These are phyloP conservation scores for Aspergillus baeticus DNA, from an alignment of 495 filamentous ascomycete species.

Conservation along the genomic window DNA sequence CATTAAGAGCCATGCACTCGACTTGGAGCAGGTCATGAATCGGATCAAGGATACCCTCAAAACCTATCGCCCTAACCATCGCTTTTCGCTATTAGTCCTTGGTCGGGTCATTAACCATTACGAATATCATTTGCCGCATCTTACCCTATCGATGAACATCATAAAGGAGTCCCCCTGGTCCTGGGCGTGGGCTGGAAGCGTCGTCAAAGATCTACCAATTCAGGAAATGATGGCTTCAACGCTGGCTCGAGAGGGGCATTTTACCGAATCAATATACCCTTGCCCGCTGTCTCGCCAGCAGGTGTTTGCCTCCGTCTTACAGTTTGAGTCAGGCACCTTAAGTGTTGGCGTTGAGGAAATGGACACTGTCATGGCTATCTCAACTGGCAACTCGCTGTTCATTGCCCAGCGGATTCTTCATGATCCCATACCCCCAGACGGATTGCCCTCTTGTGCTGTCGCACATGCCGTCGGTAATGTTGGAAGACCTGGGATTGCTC, in stretches of 20 bases:
- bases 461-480: constrained; percentile 6
- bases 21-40: not conserved
- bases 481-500: constrained; percentile 10
- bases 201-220: not conserved
- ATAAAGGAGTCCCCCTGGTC: not conserved
- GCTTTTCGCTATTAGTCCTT: not conserved
- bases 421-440: constrained; percentile 1
- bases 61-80: not conserved
- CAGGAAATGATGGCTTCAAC: not conserved
- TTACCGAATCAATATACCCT: not conserved
- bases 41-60: not conserved
- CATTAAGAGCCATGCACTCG: not conserved
- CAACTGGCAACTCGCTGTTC: constrained; percentile 11
- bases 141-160: not conserved
- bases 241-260: not conserved
- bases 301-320: constrained; percentile 5
- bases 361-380: constrained; percentile 1
- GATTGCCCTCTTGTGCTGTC: not conserved
- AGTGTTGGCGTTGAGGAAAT: not conserved
- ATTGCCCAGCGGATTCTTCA: constrained; percentile 3
- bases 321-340: constrained; percentile 5
- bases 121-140: constrained; percentile 1
- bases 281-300: constrained; percentile 1
- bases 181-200: not conserved
- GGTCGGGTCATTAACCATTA: constrained; percentile 6